These are phyloP conservation scores for Phytophthora kernoviae DNA, from an alignment of 352 stramenopile species.

Conservation along the genomic window DNA sequence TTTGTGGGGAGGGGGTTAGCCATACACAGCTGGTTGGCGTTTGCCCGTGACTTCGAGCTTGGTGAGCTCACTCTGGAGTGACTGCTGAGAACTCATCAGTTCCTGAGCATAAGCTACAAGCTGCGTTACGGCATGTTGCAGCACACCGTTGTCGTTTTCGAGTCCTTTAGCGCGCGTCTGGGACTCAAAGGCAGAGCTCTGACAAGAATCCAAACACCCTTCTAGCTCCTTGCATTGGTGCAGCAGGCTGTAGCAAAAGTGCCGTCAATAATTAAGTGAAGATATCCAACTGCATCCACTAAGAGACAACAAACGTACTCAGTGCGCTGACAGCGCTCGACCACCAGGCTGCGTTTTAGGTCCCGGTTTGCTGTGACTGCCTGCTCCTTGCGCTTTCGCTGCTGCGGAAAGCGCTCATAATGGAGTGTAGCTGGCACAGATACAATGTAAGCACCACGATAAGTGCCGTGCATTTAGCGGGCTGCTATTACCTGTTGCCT, in stretches of 20 bases:
- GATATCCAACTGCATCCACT: background rate
- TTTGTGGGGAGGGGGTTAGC: slow-evolving; percentile 31
- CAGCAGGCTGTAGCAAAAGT: slow-evolving; percentile 41
- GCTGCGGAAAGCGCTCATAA: slow-evolving; percentile 40
- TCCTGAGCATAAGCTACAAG: slow-evolving; percentile 59
- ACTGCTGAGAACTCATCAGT: slow-evolving; percentile 48
- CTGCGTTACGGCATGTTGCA: slow-evolving; percentile 54
- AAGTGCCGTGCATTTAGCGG: background rate
- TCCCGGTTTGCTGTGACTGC: slow-evolving; percentile 32
- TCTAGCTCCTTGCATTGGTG: slow-evolving; percentile 56
- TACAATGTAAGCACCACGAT: background rate
- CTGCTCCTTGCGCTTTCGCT: slow-evolving; percentile 49
- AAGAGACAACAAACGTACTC: slow-evolving; percentile 36
- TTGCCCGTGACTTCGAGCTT: slow-evolving; percentile 52
- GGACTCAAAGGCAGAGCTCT: slow-evolving; percentile 36
- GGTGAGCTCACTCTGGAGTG: slow-evolving; percentile 53
- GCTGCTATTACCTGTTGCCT: slow-evolving; percentile 37
- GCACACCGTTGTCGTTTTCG: slow-evolving; percentile 53
- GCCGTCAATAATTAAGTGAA: background rate
- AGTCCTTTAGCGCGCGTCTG: slow-evolving; percentile 40
- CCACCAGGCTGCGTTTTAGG: slow-evolving; percentile 59
- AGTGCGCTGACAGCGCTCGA: slow-evolving; percentile 60
- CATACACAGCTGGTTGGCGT: slow-evolving; percentile 46
- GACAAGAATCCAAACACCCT: slow-evolving; percentile 50
- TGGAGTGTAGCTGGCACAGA: slow-evolving; percentile 29